Evolutionary conservation across 805 yeast species (phyloP).

Genomic region (Lipomyces japonicus): DNA sequence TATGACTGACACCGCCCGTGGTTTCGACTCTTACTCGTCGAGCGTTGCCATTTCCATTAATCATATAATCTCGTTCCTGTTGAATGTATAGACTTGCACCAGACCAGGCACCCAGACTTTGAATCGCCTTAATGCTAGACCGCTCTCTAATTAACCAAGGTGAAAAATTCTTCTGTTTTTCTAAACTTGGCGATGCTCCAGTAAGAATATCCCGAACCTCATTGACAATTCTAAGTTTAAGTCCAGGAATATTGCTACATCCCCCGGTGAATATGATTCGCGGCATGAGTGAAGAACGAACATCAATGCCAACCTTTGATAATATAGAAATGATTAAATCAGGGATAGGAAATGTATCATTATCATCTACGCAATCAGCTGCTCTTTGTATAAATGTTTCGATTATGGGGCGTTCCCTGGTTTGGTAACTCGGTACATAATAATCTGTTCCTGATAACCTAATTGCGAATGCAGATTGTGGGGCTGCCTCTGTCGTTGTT

Average conservation of each 20-base stretch:
- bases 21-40: not conserved
- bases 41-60: not conserved
- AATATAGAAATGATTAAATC: conserved; percentile 8
- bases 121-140: conserved; percentile 1
- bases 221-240: conserved; percentile 10
- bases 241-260: conserved; percentile 16
- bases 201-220: conserved; percentile 2
- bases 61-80: conserved; percentile 14
- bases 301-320: conserved; percentile 3
- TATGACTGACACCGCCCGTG: not conserved
- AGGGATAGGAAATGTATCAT: conserved; percentile 10
- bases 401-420: conserved; percentile 10
- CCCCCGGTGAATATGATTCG: conserved; percentile 19
- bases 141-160: not conserved
- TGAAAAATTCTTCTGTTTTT: not conserved
- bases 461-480: conserved; percentile 11
- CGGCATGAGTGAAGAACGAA: conserved; percentile 8
- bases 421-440: conserved; percentile 11
- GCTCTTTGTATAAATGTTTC: conserved; percentile 9
- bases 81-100: conserved; percentile 25
- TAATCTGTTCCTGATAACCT: not conserved
- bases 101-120: conserved; percentile 24
- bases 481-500: not conserved
- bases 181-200: not conserved
- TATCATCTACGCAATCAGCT: conserved; percentile 11